Evolutionary conservation across 768 basidiomycete genomes (phyloP).

Genomic region (Mycena pura): DNA sequence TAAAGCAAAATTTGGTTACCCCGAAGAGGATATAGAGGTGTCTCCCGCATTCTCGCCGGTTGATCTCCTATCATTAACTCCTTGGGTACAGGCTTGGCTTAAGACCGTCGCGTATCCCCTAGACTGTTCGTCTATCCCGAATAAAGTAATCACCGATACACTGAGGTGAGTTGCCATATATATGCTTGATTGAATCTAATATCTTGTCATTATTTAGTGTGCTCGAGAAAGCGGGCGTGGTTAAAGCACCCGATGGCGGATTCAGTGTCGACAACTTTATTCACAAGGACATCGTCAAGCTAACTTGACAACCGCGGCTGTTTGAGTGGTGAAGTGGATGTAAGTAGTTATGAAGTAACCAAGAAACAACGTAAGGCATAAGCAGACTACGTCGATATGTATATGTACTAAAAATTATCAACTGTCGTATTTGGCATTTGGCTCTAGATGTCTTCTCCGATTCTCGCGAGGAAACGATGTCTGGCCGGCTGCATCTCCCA

Average conservation of each 20-base stretch:
- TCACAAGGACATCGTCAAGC: constrained; percentile 55
- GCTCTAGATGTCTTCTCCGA: too few relatives aligned
- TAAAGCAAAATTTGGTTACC: constrained; percentile 79
- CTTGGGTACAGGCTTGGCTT: constrained; percentile 73
- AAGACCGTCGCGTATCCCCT: constrained; percentile 77
- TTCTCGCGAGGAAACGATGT: too few relatives aligned
- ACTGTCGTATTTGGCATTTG: too few relatives aligned
- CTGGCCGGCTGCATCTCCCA: too few relatives aligned
- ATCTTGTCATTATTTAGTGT: constrained; percentile 49
- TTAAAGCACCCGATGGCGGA: constrained; percentile 60
- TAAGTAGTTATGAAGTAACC: too few relatives aligned
- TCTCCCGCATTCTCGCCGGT: background rate
- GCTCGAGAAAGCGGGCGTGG: constrained; percentile 78
- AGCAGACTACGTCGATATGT: too few relatives aligned
- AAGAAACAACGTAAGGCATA: background rate
- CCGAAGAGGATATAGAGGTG: constrained; percentile 81
- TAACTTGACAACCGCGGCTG: constrained; percentile 46
- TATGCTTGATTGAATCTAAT: background rate
- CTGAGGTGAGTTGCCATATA: constrained; percentile 56
- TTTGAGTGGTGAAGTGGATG: background rate
- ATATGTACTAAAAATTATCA: too few relatives aligned
- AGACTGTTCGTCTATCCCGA: constrained; percentile 68
- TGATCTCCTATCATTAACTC: background rate
- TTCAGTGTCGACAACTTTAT: constrained; percentile 67
- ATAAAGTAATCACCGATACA: constrained; percentile 71